Evolutionary conservation across 2,329 filamentous ascomycete genomes (phyloP).

Genomic region (Beauveria asiatica): DNA sequence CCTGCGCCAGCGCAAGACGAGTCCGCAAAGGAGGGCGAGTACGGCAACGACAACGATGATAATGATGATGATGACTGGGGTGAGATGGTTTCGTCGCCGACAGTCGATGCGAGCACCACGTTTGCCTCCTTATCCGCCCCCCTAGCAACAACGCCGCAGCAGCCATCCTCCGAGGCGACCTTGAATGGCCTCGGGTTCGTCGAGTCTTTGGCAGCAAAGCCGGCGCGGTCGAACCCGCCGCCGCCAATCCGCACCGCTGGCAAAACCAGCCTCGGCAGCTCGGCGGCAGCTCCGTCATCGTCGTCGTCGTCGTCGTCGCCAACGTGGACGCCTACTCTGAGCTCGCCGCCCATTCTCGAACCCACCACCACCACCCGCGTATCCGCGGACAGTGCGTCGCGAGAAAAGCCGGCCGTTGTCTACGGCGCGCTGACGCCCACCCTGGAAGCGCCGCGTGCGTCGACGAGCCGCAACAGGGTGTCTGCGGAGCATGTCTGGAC

Average conservation of each 20-base stretch:
- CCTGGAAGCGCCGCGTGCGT: background rate
- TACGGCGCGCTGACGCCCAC: background rate
- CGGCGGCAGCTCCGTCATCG: background rate
- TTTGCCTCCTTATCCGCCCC: background rate
- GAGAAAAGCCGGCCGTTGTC: no score
- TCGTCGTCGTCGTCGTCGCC: background rate
- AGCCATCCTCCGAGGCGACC: background rate
- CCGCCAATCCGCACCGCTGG: background rate
- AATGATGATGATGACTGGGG: constrained; percentile 52
- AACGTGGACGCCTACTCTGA: background rate
- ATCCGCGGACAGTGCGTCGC: background rate
- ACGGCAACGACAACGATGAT: constrained; percentile 14
- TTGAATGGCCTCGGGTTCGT: background rate
- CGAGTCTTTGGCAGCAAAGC: background rate
- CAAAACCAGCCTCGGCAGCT: background rate
- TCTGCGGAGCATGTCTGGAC: background rate
- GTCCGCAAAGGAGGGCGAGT: background rate
- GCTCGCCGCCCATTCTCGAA: background rate
- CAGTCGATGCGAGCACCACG: background rate
- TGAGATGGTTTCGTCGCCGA: constrained; percentile 43
- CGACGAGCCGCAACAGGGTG: background rate
- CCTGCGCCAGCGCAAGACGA: background rate
- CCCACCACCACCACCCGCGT: background rate
- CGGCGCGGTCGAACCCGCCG: background rate
- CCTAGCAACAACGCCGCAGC: background rate